Conservation (phyloP, 2,329 filamentous ascomycete species). For the Fusarium scirpi region DNA sequence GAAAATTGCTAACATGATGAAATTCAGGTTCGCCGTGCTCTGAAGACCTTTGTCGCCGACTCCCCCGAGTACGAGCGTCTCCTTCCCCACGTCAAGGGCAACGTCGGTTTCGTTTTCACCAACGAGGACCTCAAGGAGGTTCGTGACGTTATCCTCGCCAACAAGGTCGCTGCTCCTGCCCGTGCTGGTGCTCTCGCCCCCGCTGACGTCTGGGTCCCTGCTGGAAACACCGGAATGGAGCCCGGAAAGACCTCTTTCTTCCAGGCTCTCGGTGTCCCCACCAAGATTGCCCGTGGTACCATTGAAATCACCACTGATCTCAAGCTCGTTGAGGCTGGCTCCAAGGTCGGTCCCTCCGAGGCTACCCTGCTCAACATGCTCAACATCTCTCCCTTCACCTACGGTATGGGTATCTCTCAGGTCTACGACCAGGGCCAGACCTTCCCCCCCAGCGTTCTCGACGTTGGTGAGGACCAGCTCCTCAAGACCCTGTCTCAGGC, state of each 20-base stretch:
- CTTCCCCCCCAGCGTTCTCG: slow-evolving; percentile 86
- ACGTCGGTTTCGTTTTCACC: slow-evolving; percentile 99
- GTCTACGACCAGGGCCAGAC: slow-evolving; percentile 98
- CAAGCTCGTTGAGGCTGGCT: slow-evolving; percentile 93
- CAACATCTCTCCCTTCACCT: slow-evolving; percentile 99
- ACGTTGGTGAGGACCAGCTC: slow-evolving; percentile 95
- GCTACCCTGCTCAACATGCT: slow-evolving; percentile 99
- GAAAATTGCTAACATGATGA: slow-evolving; percentile 31
- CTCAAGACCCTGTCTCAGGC: slow-evolving; percentile 84
- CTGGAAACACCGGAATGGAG: slow-evolving; percentile 99
- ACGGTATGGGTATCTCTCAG: slow-evolving; percentile 95
- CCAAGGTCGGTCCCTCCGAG: slow-evolving; percentile 98
- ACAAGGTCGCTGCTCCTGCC: slow-evolving; percentile 97
- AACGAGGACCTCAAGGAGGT: slow-evolving; percentile 92
- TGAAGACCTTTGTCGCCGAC: slow-evolving; percentile 93
- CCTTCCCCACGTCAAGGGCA: slow-evolving; percentile 94
- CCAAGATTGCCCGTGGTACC: slow-evolving; percentile 99
- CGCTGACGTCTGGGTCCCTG: slow-evolving; percentile 91
- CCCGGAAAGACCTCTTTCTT: slow-evolving; percentile 99
- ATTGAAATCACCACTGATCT: slow-evolving; percentile 99
- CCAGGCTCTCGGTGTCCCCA: slow-evolving; percentile 99
- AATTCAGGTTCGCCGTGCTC: slow-evolving; percentile 86
- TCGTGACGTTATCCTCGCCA: slow-evolving; percentile 93
- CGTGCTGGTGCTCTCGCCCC: slow-evolving; percentile 98
- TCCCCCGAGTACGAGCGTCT: slow-evolving; percentile 98